Percentiles rank a stretch among this genome's conserved stretches.
Conservation (phyloP, 1,284 basidiomycete species). For the Thelephora terrestris region DNA sequence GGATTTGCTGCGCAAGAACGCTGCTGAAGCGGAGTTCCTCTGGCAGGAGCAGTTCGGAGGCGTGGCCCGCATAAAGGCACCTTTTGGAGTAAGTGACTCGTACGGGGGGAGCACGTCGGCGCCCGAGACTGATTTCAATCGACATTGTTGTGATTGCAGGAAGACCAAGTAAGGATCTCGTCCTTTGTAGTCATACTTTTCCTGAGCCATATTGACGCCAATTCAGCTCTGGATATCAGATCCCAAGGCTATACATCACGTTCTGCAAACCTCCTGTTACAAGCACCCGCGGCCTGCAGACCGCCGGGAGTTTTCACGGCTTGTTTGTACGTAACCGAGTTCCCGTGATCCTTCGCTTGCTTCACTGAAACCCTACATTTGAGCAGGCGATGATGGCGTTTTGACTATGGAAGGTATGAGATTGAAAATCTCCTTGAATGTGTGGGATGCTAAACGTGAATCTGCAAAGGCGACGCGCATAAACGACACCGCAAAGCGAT, state of each 20-base stretch:
- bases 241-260: conserved; percentile 32
- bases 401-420: conserved; percentile 31
- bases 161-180: conserved; percentile 16
- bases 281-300: conserved; percentile 27
- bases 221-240: conserved; percentile 24
- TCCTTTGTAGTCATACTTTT: conserved; percentile 9
- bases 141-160: too few species aligned
- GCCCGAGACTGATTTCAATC: not conserved
- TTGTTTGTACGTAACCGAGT: conserved; percentile 10
- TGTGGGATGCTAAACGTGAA: not conserved
- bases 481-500: conserved; percentile 34
- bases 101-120: not conserved
- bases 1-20: conserved; percentile 40
- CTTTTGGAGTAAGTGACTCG: conserved; percentile 33
- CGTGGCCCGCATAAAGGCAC: conserved; percentile 38
- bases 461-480: conserved; percentile 31
- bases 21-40: conserved; percentile 39
- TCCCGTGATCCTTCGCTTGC: conserved; percentile 22
- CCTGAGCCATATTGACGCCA: conserved; percentile 23
- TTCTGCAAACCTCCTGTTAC: conserved; percentile 30
- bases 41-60: conserved; percentile 38
- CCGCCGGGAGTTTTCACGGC: conserved; percentile 20
- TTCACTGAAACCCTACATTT: conserved; percentile 15
- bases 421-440: not conserved
- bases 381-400: conserved; percentile 27